Base-by-base conservation (phyloP, 78 protist species). In the Chrysochromulina tobinii region DNA sequence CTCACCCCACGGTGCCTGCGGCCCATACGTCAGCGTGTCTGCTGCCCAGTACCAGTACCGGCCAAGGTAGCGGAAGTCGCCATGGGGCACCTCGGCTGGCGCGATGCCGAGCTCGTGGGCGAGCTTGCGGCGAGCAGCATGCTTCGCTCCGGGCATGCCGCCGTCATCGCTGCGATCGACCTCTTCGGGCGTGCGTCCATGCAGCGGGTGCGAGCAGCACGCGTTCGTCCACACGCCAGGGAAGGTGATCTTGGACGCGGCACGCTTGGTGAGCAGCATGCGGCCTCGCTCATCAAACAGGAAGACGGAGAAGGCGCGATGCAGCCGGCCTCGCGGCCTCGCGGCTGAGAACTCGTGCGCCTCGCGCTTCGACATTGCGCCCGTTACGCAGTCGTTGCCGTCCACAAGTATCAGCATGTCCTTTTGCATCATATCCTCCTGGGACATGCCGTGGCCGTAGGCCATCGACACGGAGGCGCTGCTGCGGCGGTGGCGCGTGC, bases 51-150 rank as follows among this genome's bases (percentile, higher is more conserved):
- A 96, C 89, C 92, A 93, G 38, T 96, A 55, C 48, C 97, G 94
- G 64, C 64, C 12, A 12, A 59, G 64, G 64, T 14, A 59, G 7
- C 64, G 64, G 64, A 59, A 59, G 64, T 59, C 64, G 7, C 12
- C 64, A 12, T 59, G 64, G 23, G 64, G 64, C 7, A 59, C 64
- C 53, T 83, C 20, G 20, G 38, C 48, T 20, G 87, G 93, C 21
- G 89, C 91, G 57, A 96, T 93, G 84, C 97, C 97, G 11, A 96
- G 94, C 92, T 96, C 97, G 61, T 96, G 96, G 57, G 94, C 92
- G 57, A 95, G 95, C 91, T 95, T 95, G 87, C 98, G 95, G 50
- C 14, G n/a, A 3, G 96, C 96, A 51, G 88, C 20, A 94, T 96
- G 72, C 98, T 48, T 7, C 38, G 81, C 55, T 6, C 38, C 18